Evolutionary conservation across 1,284 basidiomycete genomes (phyloP).

Genomic region (Boletus sp.): DNA sequence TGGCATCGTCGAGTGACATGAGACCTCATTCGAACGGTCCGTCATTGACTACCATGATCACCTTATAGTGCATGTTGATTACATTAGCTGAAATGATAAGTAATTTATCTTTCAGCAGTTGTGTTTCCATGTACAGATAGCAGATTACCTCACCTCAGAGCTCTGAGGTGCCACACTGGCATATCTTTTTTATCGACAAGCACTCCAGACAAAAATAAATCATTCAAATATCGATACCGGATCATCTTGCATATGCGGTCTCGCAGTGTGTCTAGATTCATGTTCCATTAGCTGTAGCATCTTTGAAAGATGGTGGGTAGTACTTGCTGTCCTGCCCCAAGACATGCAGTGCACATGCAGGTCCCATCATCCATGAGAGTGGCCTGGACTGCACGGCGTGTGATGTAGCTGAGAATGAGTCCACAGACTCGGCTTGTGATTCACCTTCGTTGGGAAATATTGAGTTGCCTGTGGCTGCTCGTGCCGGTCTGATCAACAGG

Average conservation of each 20-base stretch:
- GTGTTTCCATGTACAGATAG: too few species aligned
- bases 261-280: conserved; percentile 22
- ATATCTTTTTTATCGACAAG: conserved; percentile 21
- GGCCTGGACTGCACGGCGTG: neutral
- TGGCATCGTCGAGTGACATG: conserved; percentile 21
- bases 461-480: neutral
- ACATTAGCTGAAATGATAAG: conserved; percentile 20
- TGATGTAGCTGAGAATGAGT: neutral
- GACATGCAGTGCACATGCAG: conserved; percentile 26
- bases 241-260: neutral
- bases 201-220: neutral
- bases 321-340: conserved; percentile 23
- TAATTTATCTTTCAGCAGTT: neutral
- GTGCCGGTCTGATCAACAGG: neutral
- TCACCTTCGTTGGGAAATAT: neutral
- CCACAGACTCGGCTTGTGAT: neutral
- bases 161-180: conserved; percentile 17
- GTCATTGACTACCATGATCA: conserved; percentile 26
- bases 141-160: conserved; percentile 21
- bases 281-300: neutral
- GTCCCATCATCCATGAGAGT: conserved; percentile 26
- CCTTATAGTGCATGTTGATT: conserved; percentile 21
- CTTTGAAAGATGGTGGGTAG: neutral
- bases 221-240: neutral
- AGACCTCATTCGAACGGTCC: conserved; percentile 28